These are phyloP conservation scores for Aspergillus funiculosus DNA, from an alignment of 495 filamentous ascomycete species.

Conservation along the genomic window DNA sequence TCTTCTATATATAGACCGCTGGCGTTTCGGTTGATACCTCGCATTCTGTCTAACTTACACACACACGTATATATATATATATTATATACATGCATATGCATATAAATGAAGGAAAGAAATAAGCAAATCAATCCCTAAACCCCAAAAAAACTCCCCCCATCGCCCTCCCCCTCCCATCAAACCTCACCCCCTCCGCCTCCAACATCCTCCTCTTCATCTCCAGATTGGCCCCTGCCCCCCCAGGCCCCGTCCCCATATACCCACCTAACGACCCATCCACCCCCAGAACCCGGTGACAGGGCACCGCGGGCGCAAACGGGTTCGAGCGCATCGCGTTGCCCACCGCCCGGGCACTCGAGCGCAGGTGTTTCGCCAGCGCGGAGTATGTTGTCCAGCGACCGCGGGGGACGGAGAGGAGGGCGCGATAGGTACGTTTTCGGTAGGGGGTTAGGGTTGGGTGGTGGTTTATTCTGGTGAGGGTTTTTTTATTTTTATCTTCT, in stretches of 20 bases:
- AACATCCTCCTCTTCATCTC: conserved; percentile 21
- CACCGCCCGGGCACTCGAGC: conserved; percentile 70
- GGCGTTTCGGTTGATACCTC: too few species aligned
- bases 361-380: conserved; percentile 57
- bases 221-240: conserved; percentile 10
- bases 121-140: conserved; percentile 18
- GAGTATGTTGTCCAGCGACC: conserved; percentile 71
- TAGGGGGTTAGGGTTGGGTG: conserved; percentile 47
- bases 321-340: conserved; percentile 71
- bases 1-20: too few species aligned
- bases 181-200: conserved; percentile 22
- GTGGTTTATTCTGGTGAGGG: conserved; percentile 26
- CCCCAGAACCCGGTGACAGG: conserved; percentile 41
- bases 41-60: too few species aligned
- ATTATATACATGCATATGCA: too few species aligned
- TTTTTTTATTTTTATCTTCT: conserved; percentile 15
- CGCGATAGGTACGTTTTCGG: conserved; percentile 56
- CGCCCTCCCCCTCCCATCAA: conserved; percentile 16
- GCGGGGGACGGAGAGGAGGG: conserved; percentile 63
- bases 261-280: conserved; percentile 18
- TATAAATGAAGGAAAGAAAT: too few species aligned
- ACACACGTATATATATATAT: too few species aligned
- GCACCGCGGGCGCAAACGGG: conserved; percentile 61
- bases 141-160: conserved; percentile 21
- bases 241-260: conserved; percentile 18